Conservation (phyloP, 2,329 filamentous ascomycete species). For the Aspergillus puulaauensis region DNA sequence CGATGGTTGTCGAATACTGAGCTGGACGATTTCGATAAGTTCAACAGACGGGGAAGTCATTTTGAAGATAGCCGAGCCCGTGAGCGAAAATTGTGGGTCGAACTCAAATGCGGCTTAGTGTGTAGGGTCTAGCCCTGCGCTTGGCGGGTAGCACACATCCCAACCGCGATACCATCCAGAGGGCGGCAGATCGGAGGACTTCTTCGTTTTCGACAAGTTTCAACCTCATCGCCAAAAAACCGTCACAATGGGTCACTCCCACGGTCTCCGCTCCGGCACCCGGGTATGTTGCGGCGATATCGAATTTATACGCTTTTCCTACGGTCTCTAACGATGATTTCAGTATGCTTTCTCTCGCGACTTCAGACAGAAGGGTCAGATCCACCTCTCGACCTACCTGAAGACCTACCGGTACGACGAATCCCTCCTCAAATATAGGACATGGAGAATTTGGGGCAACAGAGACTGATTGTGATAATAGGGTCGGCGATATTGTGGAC, state of each 20-base stretch:
- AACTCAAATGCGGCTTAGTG: slow-evolving; percentile 19
- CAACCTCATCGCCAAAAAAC: slow-evolving; percentile 45
- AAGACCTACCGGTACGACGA: slow-evolving; percentile 77
- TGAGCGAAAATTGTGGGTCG: slow-evolving; percentile 2
- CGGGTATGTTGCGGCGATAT: slow-evolving; percentile 59
- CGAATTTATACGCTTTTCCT: slow-evolving; percentile 1
- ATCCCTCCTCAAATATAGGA: slow-evolving; percentile 14
- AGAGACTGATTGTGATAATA: slow-evolving; percentile 52
- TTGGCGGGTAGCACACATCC: slow-evolving; percentile 25
- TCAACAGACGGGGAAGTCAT: slow-evolving; percentile 17
- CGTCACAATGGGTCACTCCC: slow-evolving; percentile 79
- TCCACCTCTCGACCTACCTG: slow-evolving; percentile 91
- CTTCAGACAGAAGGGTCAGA: slow-evolving; percentile 95
- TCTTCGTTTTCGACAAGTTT: slow-evolving; percentile 39
- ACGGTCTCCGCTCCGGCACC: slow-evolving; percentile 83
- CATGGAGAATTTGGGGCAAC: slow-evolving; percentile 14
- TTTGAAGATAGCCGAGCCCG: slow-evolving; percentile 24
- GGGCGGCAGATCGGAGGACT: slow-evolving; percentile 27
- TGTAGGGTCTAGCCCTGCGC: slow-evolving; percentile 21
- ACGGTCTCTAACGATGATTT: slow-evolving; percentile 31
- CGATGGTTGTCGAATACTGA: slow-evolving; percentile 33
- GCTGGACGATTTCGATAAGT: slow-evolving; percentile 23
- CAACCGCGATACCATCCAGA: slow-evolving; percentile 23
- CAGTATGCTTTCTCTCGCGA: slow-evolving; percentile 89
- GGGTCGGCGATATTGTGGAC: slow-evolving; percentile 98